These are phyloP conservation scores for Thyridium curvatum DNA, from an alignment of 2,329 filamentous ascomycete species.

Conservation along the genomic window DNA sequence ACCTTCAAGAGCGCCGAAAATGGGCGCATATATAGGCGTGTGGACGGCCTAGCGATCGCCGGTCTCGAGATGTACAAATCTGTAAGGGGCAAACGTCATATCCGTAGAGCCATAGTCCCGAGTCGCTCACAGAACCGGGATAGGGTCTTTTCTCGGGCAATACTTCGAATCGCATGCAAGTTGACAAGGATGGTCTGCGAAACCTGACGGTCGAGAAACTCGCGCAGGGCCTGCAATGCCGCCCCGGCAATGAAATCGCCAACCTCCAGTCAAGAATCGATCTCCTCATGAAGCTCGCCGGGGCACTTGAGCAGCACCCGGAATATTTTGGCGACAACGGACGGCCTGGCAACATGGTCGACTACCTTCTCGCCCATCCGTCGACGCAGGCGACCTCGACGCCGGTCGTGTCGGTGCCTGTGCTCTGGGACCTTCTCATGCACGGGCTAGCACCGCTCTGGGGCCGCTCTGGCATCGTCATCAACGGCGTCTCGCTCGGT, in stretches of 20 bases:
- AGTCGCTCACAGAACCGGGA: constrained; percentile 1
- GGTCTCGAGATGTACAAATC: constrained; percentile 88
- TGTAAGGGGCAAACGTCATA: constrained; percentile 21
- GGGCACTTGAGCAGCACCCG: constrained; percentile 67
- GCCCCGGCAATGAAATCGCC: constrained; percentile 71
- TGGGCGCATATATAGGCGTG: constrained; percentile 73
- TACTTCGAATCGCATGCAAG: constrained; percentile 74
- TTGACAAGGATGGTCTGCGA: constrained; percentile 76
- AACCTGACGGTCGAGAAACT: constrained; percentile 68
- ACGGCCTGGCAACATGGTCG: constrained; percentile 89
- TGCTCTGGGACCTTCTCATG: constrained; percentile 87
- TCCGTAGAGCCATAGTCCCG: too few relatives aligned
- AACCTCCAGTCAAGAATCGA: constrained; percentile 80
- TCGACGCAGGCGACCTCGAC: constrained; percentile 84
- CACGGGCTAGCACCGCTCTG: constrained; percentile 81
- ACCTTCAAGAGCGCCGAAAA: constrained; percentile 89
- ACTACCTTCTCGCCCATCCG: constrained; percentile 88
- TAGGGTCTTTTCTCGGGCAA: constrained; percentile 82
- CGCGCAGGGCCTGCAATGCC: constrained; percentile 78
- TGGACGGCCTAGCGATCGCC: constrained; percentile 77
- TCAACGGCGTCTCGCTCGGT: constrained; percentile 81
- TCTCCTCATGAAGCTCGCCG: constrained; percentile 67
- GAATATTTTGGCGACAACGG: constrained; percentile 81
- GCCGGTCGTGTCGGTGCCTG: constrained; percentile 79
- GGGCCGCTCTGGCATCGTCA: constrained; percentile 77